Base-by-base conservation (phyloP, 352 stramenopile genomes). In the Phytophthora tentaculata region DNA sequence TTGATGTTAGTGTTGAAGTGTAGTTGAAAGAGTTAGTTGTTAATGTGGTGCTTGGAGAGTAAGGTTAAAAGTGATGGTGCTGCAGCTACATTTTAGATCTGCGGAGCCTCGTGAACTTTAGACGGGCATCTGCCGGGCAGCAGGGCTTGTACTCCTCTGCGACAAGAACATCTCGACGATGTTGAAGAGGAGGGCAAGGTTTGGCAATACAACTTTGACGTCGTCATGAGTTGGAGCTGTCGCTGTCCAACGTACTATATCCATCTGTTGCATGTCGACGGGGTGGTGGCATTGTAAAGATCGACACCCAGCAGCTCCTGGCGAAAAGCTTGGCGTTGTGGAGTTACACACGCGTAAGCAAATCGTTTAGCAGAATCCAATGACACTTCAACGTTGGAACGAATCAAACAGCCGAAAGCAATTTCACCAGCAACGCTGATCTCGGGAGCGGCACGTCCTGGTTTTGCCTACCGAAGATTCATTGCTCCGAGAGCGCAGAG, bases 301-400 rank as follows among this genome's bases (percentile, higher is more conserved):
- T 10, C 29, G 29, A 58, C 29, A 35, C 32, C 8, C 35, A 35
- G 20, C 52, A 48, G 32, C 20, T 58, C 52, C 52, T 32, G 52
- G 44, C 29, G 52, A 44, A 73, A n/a, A n/a, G n/a, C n/a, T n/a
- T 39, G 32, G 32, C 54, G 55, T 60, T 75, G 16, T 64, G 10
- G n/a, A 61, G 24, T 61, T 61, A 61, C 55, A 23, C 41, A 61
- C 55, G 9, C 13, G 10, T 17, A 29, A 29, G 41, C 55, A 61
- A 58, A 61, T 61, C 55, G 43, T 29, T 61, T 8, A 52, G 35
- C 26, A 61, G 44, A 22, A 19, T 19, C 50, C 10, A 6, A n/a
- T 45, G 26, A 56, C 41, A 54, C 55, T 37, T 61, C 55, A 61
- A 61, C 3, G 54, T 48, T 58, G 17, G 22, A 45, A 8, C 16